These are phyloP conservation scores for Cucurbita maxima DNA, from an alignment of 306 rosid species.

Conservation along the genomic window DNA sequence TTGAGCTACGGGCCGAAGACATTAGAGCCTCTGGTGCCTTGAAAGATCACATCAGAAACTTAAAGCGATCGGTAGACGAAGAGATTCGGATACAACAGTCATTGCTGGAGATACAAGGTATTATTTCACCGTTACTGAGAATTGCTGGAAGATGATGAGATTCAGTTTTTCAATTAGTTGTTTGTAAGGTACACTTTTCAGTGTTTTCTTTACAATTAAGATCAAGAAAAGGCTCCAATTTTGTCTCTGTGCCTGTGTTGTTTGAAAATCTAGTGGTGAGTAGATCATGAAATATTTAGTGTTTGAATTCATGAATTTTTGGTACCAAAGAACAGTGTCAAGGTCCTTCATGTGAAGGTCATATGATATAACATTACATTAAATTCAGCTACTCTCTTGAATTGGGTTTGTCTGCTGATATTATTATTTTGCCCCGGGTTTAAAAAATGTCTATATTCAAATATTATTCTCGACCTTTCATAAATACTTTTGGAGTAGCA, in stretches of 20 bases:
- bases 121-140: constrained; percentile 66
- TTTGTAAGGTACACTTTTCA: neutral
- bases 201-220: neutral
- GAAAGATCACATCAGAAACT: constrained; percentile 37
- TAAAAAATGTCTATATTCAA: too few relatives aligned
- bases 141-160: constrained; percentile 66
- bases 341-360: neutral
- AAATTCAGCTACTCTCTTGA: neutral
- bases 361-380: neutral
- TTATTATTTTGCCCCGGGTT: too few relatives aligned
- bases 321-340: neutral
- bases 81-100: constrained; percentile 59
- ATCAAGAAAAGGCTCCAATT: neutral
- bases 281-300: neutral
- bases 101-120: constrained; percentile 73
- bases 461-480: too few relatives aligned
- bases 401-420: neutral
- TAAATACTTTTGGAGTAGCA: too few relatives aligned
- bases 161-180: neutral
- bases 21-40: constrained; percentile 34
- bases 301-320: neutral
- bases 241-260: neutral
- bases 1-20: constrained; percentile 53
- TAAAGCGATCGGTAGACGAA: constrained; percentile 58
- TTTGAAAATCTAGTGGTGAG: neutral